These are phyloP conservation scores for Raphanus hybrid DNA, from an alignment of 441 rosid genomes.

Conservation along the genomic window DNA sequence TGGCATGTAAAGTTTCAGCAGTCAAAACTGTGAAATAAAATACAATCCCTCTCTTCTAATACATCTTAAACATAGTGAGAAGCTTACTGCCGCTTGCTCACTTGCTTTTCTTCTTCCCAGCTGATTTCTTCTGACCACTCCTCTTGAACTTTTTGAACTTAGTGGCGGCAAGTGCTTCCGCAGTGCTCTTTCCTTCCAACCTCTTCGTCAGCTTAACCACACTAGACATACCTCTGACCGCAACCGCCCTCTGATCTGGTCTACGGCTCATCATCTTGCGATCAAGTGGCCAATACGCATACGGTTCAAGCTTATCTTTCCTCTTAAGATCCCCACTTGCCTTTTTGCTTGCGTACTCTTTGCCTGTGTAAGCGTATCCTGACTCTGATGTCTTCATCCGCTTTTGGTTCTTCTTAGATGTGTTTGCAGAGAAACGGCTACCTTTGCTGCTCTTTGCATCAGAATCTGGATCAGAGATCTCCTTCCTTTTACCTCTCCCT, in stretches of 20 bases:
- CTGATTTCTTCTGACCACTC: conserved; percentile 40
- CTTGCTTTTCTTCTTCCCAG: conserved; percentile 45
- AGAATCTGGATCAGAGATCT: conserved; percentile 46
- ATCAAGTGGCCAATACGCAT: conserved; percentile 97
- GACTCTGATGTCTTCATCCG: conserved; percentile 70
- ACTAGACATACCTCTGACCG: conserved; percentile 85
- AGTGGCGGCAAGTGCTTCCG: conserved; percentile 43
- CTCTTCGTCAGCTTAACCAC: conserved; percentile 77
- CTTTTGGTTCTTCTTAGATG: conserved; percentile 68
- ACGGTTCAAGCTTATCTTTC: conserved; percentile 94
- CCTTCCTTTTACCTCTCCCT: conserved; percentile 52
- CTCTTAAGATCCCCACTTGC: conserved; percentile 84
- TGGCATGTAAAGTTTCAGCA: not conserved
- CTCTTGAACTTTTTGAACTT: conserved; percentile 40
- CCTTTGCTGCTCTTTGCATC: conserved; percentile 69
- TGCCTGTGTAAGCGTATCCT: conserved; percentile 92
- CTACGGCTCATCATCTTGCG: conserved; percentile 96
- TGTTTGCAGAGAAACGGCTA: conserved; percentile 51
- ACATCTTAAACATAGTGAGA: conserved; percentile 13
- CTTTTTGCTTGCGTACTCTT: conserved; percentile 21
- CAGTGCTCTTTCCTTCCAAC: conserved; percentile 75
- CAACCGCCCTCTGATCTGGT: conserved; percentile 86
- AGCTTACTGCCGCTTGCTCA: conserved; percentile 24
- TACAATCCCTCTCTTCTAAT: not conserved
- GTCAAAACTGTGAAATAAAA: conserved; percentile 24